phyloP scores from a whole-genome alignment of 345 rosid genomes.

The Populus simonii region DNA sequence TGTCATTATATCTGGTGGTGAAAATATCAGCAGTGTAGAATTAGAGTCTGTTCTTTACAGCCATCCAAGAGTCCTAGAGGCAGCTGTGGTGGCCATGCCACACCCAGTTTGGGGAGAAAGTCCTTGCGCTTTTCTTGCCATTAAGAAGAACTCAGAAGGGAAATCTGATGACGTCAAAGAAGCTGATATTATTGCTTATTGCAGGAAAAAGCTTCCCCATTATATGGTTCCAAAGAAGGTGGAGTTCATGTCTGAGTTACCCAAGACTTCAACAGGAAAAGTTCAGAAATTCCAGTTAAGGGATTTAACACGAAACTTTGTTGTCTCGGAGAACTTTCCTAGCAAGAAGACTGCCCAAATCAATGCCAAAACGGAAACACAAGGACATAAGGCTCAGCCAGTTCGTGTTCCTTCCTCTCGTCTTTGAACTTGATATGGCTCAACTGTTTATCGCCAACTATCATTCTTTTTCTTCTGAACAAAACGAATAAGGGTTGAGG shows the following conservation, averaged over 20 bases:
- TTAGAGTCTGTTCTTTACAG: slow-evolving; percentile 37
- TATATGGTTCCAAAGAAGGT: slow-evolving; percentile 49
- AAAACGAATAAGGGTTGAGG: too few species aligned
- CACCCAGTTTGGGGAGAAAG: slow-evolving; percentile 44
- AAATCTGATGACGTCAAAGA: slow-evolving; percentile 28
- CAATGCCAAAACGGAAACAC: background rate
- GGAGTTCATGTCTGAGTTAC: slow-evolving; percentile 31
- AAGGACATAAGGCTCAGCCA: background rate
- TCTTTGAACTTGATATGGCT: background rate
- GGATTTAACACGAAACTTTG: slow-evolving; percentile 22
- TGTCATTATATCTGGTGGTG: slow-evolving; percentile 48
- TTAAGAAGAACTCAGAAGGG: slow-evolving; percentile 21
- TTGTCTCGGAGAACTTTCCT: background rate
- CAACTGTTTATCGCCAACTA: background rate
- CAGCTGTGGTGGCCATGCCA: slow-evolving; percentile 49
- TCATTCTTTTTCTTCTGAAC: too few species aligned
- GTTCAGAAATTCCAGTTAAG: slow-evolving; percentile 37
- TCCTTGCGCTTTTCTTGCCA: slow-evolving; percentile 41
- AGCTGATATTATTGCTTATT: slow-evolving; percentile 28
- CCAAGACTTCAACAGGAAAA: slow-evolving; percentile 42
- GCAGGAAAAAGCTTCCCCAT: slow-evolving; percentile 35
- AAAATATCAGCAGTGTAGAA: slow-evolving; percentile 51
- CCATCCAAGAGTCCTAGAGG: slow-evolving; percentile 43
- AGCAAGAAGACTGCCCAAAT: background rate
- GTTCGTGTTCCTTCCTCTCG: background rate